These are phyloP conservation scores for Viridothelium virens DNA, from an alignment of 495 filamentous ascomycete species.

Conservation along the genomic window DNA sequence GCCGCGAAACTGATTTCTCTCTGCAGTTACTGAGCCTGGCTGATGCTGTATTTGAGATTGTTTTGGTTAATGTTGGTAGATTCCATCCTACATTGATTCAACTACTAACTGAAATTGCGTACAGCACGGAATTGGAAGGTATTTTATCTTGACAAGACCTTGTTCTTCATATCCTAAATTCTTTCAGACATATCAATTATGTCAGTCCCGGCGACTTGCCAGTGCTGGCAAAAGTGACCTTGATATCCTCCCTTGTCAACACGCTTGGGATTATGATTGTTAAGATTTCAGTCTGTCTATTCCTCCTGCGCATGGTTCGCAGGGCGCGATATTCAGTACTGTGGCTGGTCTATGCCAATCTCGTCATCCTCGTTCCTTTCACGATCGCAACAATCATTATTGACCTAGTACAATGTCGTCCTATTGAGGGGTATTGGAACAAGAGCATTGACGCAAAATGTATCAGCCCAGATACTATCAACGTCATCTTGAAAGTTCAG, in stretches of 20 bases:
- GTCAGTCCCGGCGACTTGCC: not conserved
- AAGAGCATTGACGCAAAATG: no score
- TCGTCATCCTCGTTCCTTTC: not conserved
- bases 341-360: not conserved
- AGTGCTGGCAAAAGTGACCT: not conserved
- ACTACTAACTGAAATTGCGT: not conserved
- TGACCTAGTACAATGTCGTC: not conserved
- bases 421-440: not conserved
- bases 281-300: not conserved
- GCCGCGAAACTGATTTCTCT: not conserved
- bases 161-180: not conserved
- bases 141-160: not conserved
- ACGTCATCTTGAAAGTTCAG: not conserved
- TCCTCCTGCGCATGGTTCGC: not conserved
- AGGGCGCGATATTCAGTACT: not conserved
- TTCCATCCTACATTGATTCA: not conserved
- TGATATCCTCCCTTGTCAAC: not conserved
- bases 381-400: not conserved
- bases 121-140: not conserved
- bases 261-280: not conserved
- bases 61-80: not conserved
- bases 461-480: not conserved
- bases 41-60: not conserved
- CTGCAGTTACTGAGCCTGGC: not conserved
- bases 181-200: no score